Evolutionary conservation across 495 filamentous ascomycete species (phyloP).

Genomic region (Aspergillus steynii): DNA sequence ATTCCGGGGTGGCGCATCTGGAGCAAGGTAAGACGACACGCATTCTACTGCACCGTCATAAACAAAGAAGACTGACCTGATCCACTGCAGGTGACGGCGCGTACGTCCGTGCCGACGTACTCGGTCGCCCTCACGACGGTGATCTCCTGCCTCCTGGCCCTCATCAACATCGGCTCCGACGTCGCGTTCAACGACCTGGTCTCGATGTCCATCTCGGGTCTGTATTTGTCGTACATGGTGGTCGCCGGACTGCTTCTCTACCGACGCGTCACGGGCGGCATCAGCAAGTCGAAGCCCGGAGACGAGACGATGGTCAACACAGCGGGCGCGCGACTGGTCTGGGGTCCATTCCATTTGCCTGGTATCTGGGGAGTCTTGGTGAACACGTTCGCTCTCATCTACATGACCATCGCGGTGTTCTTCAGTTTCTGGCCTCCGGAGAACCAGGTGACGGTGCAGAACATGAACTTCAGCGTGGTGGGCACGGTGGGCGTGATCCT

Average conservation of each 20-base stretch:
- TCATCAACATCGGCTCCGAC: conserved; percentile 48
- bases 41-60: neutral
- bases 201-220: conserved; percentile 42
- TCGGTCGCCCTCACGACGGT: conserved; percentile 39
- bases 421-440: conserved; percentile 52
- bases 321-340: conserved; percentile 37
- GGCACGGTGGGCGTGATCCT: conserved; percentile 40
- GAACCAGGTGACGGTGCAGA: conserved; percentile 28
- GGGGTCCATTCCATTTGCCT: conserved; percentile 38
- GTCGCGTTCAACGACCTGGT: conserved; percentile 49
- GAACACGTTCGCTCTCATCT: conserved; percentile 39
- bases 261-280: conserved; percentile 40
- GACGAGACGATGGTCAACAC: conserved; percentile 26
- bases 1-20: conserved; percentile 46
- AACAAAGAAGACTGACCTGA: neutral
- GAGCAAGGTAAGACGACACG: conserved; percentile 38
- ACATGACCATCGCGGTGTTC: conserved; percentile 49
- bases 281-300: conserved; percentile 24
- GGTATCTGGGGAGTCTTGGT: conserved; percentile 31
- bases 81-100: conserved; percentile 27
- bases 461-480: conserved; percentile 50
- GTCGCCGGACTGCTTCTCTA: conserved; percentile 48
- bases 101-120: conserved; percentile 37
- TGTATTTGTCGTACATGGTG: conserved; percentile 48
- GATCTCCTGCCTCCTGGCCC: conserved; percentile 39